phyloP scores from a whole-genome alignment of 169 alveolate species.

The Toxoplasma gondii region DNA sequence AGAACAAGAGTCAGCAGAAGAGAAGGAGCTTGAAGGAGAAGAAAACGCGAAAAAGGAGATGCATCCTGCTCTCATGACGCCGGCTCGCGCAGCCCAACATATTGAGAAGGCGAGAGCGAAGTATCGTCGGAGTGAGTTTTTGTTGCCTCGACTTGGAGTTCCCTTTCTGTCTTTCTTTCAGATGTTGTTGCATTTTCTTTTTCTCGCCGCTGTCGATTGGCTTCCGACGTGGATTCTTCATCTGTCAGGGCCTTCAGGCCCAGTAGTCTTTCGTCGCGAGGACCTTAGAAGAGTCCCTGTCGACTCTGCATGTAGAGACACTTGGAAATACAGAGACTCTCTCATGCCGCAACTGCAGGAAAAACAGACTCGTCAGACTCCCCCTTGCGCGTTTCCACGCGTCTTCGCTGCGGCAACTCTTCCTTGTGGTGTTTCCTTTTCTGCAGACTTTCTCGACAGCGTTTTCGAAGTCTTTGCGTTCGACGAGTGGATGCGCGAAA shows the following conservation, averaged over 20 bases:
- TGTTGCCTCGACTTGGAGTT: background rate
- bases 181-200: background rate
- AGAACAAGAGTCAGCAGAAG: background rate
- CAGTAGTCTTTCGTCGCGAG: too few relatives aligned
- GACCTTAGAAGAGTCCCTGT: too few relatives aligned
- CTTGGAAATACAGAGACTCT: too few relatives aligned
- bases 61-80: conserved; percentile 30
- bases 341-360: too few relatives aligned
- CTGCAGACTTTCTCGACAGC: background rate
- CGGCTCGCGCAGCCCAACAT: background rate
- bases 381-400: too few relatives aligned
- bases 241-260: too few relatives aligned
- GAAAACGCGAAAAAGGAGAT: background rate
- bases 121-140: background rate
- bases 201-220: background rate
- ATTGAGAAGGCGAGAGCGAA: background rate
- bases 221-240: too few relatives aligned
- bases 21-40: background rate
- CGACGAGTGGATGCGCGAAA: conserved; percentile 32
- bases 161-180: background rate
- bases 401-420: too few relatives aligned
- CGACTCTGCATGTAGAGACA: too few relatives aligned
- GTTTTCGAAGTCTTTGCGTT: background rate
- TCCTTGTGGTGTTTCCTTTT: too few relatives aligned
- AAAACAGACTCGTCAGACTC: too few relatives aligned